These are phyloP conservation scores for Colletotrichum tofieldiae DNA, from an alignment of 2,329 filamentous ascomycete genomes.

Conservation along the genomic window DNA sequence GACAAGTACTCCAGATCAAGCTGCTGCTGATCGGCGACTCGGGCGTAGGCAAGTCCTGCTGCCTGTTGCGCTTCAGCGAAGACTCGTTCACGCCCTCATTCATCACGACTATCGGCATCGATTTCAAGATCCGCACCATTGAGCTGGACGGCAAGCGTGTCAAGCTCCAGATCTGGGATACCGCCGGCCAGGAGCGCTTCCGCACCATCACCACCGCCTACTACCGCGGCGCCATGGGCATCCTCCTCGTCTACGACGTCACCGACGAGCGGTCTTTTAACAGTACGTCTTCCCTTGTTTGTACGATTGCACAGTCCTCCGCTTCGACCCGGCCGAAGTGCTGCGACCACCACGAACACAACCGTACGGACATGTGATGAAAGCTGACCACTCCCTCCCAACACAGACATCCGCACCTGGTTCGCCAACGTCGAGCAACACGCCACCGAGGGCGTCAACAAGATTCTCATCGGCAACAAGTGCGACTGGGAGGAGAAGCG, in stretches of 20 bases:
- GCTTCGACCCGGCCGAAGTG: not conserved
- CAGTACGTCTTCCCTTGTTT: conserved; percentile 71
- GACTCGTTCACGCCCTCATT: conserved; percentile 98
- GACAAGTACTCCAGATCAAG: conserved; percentile 80
- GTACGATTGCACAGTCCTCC: not conserved
- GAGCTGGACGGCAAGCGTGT: conserved; percentile 99
- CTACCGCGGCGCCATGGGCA: conserved; percentile 98
- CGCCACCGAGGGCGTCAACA: conserved; percentile 98
- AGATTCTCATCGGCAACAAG: conserved; percentile 99
- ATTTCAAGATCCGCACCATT: conserved; percentile 99
- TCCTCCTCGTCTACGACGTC: conserved; percentile 97
- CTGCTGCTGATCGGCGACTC: conserved; percentile 97
- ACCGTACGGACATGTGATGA: conserved; percentile 16
- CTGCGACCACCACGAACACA: not conserved
- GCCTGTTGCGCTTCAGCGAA: conserved; percentile 95
- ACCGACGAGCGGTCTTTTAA: conserved; percentile 97
- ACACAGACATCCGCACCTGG: conserved; percentile 96
- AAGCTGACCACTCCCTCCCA: conserved; percentile 46
- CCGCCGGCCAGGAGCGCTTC: conserved; percentile 97
- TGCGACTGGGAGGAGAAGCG: conserved; percentile 99
- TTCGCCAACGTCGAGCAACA: conserved; percentile 99
- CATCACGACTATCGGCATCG: conserved; percentile 99
- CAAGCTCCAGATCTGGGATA: conserved; percentile 99
- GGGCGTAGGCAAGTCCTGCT: conserved; percentile 97
- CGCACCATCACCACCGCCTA: conserved; percentile 99